A percentile compares a stretch with the other conserved stretches of the same genome.
phyloP scores from a whole-genome alignment of 177 flowering plant species.

The Tripterygium wilfordii region DNA sequence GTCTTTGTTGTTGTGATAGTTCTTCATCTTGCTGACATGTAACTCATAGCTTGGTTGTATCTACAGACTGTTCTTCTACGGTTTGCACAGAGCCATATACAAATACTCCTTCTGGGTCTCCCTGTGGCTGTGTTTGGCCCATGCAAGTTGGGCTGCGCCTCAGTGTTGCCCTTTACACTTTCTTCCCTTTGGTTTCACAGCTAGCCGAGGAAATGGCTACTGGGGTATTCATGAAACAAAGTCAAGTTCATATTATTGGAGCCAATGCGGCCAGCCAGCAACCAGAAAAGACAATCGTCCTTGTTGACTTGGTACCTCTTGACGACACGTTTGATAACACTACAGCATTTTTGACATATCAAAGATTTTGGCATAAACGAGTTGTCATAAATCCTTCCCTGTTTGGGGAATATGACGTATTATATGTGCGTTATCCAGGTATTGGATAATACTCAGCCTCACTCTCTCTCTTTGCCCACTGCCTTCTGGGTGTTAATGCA shows the following conservation, averaged over 20 bases:
- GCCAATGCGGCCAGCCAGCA: constrained; percentile 79
- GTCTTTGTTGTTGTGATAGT: not conserved
- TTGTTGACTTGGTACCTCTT: constrained; percentile 74
- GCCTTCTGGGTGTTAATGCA: not conserved
- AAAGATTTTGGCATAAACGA: constrained; percentile 75
- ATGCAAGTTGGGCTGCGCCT: constrained; percentile 78
- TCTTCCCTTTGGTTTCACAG: constrained; percentile 88
- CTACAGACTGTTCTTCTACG: constrained; percentile 64
- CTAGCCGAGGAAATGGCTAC: constrained; percentile 64
- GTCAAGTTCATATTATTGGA: constrained; percentile 88
- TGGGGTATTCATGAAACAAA: constrained; percentile 75
- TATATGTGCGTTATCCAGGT: constrained; percentile 88
- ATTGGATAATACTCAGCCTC: constrained; percentile 1
- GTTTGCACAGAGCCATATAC: constrained; percentile 62
- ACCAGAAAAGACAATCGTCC: constrained; percentile 69
- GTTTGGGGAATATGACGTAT: constrained; percentile 80
- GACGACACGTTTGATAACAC: constrained; percentile 65
- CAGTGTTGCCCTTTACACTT: constrained; percentile 68
- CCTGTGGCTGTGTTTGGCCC: constrained; percentile 76
- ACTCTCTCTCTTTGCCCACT: not conserved
- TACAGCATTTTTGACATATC: constrained; percentile 53
- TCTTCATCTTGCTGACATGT: not conserved
- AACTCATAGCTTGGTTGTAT: constrained; percentile 1
- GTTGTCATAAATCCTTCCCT: constrained; percentile 43
- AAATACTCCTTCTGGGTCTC: constrained; percentile 81